These are phyloP conservation scores for Wallacemonas rigidus DNA, from an alignment of 208 protist species.

Conservation along the genomic window DNA sequence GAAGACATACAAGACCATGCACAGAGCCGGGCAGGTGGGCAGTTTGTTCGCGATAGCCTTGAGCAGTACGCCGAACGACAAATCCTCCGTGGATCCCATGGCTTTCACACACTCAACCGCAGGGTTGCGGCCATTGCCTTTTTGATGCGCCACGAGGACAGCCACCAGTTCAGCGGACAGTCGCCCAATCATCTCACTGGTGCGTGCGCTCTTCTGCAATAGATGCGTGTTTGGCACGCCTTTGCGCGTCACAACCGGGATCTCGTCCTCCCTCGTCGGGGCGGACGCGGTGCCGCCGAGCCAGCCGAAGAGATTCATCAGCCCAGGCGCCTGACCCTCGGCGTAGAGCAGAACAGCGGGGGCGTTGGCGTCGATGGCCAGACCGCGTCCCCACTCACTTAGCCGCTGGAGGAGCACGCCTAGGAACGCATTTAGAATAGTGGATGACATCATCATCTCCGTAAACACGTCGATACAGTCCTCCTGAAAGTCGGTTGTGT, in stretches of 20 bases:
- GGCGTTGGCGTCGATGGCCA: constrained; percentile 18
- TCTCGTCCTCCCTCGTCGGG: constrained; percentile 8
- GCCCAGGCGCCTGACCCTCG: constrained; percentile 28
- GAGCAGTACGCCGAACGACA: constrained; percentile 52
- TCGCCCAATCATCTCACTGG: constrained; percentile 43
- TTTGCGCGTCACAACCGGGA: constrained; percentile 18
- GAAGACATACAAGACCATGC: constrained; percentile 72
- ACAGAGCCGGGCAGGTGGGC: constrained; percentile 46
- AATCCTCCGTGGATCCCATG: constrained; percentile 25
- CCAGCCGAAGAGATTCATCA: constrained; percentile 42
- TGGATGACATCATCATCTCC: constrained; percentile 66
- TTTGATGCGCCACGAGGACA: constrained; percentile 66
- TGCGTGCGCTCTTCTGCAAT: constrained; percentile 33
- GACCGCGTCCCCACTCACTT: constrained; percentile 48
- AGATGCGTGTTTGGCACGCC: constrained; percentile 11
- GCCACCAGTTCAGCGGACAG: constrained; percentile 64
- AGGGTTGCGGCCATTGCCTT: constrained; percentile 57
- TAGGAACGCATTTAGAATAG: constrained; percentile 40
- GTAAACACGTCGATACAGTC: constrained; percentile 74
- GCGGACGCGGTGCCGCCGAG: constrained; percentile 22
- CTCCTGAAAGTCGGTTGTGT: constrained; percentile 53
- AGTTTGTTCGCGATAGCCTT: constrained; percentile 37
- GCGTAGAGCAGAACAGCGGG: constrained; percentile 41
- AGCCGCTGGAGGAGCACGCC: constrained; percentile 46
- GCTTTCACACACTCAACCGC: constrained; percentile 47